These are phyloP conservation scores for Podospora pseudocomata DNA, from an alignment of 495 filamentous ascomycete species.

Conservation along the genomic window DNA sequence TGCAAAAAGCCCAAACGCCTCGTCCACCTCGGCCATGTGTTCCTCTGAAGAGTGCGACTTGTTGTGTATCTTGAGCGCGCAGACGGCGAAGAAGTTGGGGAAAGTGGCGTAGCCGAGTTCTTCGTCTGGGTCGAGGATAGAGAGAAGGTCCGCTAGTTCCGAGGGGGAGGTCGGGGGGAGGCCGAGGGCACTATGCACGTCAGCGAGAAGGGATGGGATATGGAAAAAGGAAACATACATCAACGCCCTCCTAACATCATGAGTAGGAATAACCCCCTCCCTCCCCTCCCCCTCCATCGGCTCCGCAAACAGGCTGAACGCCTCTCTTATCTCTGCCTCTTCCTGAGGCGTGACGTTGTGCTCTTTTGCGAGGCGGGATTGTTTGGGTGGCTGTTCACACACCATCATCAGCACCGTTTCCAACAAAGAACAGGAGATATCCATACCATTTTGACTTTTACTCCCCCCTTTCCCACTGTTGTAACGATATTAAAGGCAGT, in stretches of 20 bases:
- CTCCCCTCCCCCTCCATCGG: constrained; percentile 60
- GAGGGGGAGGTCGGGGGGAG: constrained; percentile 57
- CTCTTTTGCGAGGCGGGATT: constrained; percentile 84
- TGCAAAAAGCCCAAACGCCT: constrained; percentile 72
- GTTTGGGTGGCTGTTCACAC: constrained; percentile 17
- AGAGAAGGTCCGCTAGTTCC: constrained; percentile 70
- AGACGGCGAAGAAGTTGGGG: constrained; percentile 73
- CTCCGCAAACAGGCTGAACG: constrained; percentile 77
- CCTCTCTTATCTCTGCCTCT: constrained; percentile 86
- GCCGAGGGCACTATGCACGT: constrained; percentile 61
- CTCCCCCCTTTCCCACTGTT: not conserved
- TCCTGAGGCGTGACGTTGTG: constrained; percentile 77
- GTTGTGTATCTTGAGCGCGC: constrained; percentile 73
- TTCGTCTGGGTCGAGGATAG: constrained; percentile 74
- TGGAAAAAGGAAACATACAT: constrained; percentile 52
- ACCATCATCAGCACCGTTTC: not conserved
- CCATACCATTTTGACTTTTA: not conserved
- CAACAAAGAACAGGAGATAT: not conserved
- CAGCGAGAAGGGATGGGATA: not conserved
- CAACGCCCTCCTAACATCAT: constrained; percentile 77
- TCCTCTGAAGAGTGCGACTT: constrained; percentile 50
- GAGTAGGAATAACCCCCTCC: constrained; percentile 67
- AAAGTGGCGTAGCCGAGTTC: constrained; percentile 69
- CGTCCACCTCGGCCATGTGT: constrained; percentile 64
- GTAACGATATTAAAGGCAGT: not conserved